phyloP scores from a whole-genome alignment of 148 eudicot genomes.

The Camellia sinensis region DNA sequence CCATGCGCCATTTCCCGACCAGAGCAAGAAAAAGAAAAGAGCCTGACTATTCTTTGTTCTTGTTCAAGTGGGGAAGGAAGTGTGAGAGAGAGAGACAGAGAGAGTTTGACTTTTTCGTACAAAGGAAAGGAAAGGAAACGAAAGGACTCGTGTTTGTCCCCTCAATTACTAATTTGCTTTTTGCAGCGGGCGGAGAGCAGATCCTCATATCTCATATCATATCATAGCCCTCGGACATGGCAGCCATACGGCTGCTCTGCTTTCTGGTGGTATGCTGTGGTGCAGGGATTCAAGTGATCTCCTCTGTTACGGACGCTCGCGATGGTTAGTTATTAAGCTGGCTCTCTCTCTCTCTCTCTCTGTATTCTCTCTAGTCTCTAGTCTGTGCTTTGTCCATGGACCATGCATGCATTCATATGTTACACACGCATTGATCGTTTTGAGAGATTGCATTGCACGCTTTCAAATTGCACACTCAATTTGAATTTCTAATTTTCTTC shows the following conservation, averaged over 20 bases:
- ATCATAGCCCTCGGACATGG: not conserved
- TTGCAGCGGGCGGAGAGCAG: not conserved
- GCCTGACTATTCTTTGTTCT: not conserved
- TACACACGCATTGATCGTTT: not conserved
- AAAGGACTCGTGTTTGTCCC: no score
- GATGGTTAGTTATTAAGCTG: conserved; percentile 44
- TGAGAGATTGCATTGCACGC: not conserved
- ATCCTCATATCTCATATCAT: no score
- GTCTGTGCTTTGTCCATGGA: not conserved
- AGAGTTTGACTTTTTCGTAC: not conserved
- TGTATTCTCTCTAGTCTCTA: no score
- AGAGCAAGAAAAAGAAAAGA: not conserved
- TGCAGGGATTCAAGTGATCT: conserved; percentile 24
- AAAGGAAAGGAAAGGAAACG: not conserved
- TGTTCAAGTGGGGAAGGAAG: no score
- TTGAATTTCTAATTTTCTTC: not conserved
- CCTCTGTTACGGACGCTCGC: conserved; percentile 49
- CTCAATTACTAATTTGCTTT: no score
- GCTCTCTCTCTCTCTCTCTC: no score
- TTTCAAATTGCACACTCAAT: not conserved
- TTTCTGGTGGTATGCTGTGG: conserved; percentile 14
- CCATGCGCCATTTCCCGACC: not conserved
- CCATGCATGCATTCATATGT: not conserved
- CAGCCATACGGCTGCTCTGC: conserved; percentile 30
- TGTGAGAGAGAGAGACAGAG: not conserved